phyloP scores from a whole-genome alignment of 192 early-diverging fungal species.

The Coemansia sp. region DNA sequence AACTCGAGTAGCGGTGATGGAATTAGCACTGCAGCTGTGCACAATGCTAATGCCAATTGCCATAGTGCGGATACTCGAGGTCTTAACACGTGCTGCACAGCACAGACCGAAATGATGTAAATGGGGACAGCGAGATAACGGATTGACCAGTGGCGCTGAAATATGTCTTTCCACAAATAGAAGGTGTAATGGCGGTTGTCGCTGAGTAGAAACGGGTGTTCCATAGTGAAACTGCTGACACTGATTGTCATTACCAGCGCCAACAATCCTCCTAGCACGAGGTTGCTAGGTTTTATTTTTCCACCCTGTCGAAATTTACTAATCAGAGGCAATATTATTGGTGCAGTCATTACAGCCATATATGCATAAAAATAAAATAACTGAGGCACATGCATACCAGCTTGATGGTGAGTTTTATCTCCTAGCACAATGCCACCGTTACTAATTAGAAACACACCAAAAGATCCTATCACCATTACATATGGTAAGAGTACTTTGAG shows the following conservation, averaged over 20 bases:
- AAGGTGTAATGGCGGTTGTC: constrained; percentile 97
- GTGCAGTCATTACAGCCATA: constrained; percentile 50
- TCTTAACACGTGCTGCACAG: constrained; percentile 32
- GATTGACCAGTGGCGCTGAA: constrained; percentile 54
- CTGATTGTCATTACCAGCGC: constrained; percentile 32
- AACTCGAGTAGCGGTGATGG: constrained; percentile 94
- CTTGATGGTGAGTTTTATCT: constrained; percentile 81
- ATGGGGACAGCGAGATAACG: constrained; percentile 65
- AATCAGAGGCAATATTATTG: constrained; percentile 32
- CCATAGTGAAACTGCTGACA: constrained; percentile 64
- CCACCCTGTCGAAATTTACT: not conserved
- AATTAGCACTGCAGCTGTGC: constrained; percentile 66
- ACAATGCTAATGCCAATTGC: constrained; percentile 56
- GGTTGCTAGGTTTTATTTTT: not conserved
- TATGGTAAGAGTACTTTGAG: constrained; percentile 16
- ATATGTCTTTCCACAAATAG: constrained; percentile 88
- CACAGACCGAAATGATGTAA: constrained; percentile 59
- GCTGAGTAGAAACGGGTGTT: constrained; percentile 89
- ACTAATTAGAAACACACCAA: constrained; percentile 69
- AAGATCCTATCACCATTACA: constrained; percentile 33
- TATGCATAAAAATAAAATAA: constrained; percentile 81
- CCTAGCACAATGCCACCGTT: constrained; percentile 88
- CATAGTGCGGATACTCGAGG: constrained; percentile 56
- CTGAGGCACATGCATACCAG: constrained; percentile 78
- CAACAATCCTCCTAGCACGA: not conserved